Conservation (phyloP, 1,284 basidiomycete species). For the Pascua guehoae region DNA sequence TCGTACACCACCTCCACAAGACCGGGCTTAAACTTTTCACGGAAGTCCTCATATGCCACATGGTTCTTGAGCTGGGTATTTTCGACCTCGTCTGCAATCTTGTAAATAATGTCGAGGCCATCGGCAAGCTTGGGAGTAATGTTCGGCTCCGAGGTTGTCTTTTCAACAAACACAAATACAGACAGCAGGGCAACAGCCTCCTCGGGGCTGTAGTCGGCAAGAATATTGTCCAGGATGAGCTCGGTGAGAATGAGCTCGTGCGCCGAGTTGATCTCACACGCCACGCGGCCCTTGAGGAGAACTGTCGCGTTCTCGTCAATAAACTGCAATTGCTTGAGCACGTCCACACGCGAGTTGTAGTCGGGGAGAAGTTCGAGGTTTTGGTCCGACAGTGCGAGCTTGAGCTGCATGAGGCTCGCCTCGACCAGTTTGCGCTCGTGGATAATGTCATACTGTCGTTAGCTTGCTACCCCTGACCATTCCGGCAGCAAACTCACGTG, state of each 20-base stretch:
- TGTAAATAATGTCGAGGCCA: slow-evolving; percentile 73
- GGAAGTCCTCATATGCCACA: slow-evolving; percentile 72
- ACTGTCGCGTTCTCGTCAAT: slow-evolving; percentile 93
- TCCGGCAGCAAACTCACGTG: slow-evolving; percentile 56
- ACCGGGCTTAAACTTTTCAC: slow-evolving; percentile 74
- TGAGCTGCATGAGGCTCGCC: slow-evolving; percentile 68
- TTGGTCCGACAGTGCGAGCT: slow-evolving; percentile 83
- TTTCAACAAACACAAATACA: slow-evolving; percentile 96
- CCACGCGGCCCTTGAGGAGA: slow-evolving; percentile 91
- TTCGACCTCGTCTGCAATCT: slow-evolving; percentile 78
- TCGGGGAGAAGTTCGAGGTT: slow-evolving; percentile 96
- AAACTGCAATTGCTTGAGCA: slow-evolving; percentile 86
- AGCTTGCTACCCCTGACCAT: not conserved
- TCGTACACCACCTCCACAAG: slow-evolving; percentile 95
- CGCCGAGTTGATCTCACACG: slow-evolving; percentile 99
- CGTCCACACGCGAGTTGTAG: slow-evolving; percentile 88
- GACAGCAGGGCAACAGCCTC: slow-evolving; percentile 97
- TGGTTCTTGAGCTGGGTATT: slow-evolving; percentile 73
- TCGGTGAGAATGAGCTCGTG: slow-evolving; percentile 95
- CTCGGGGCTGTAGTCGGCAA: slow-evolving; percentile 85
- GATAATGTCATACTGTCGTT: slow-evolving; percentile 63
- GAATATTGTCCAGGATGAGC: slow-evolving; percentile 90
- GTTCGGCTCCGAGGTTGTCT: slow-evolving; percentile 79
- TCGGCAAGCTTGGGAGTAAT: slow-evolving; percentile 66
- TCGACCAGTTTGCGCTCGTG: slow-evolving; percentile 73